Base-by-base conservation (phyloP, 78 protist genomes). In the Dictyostelium firmibasis region DNA sequence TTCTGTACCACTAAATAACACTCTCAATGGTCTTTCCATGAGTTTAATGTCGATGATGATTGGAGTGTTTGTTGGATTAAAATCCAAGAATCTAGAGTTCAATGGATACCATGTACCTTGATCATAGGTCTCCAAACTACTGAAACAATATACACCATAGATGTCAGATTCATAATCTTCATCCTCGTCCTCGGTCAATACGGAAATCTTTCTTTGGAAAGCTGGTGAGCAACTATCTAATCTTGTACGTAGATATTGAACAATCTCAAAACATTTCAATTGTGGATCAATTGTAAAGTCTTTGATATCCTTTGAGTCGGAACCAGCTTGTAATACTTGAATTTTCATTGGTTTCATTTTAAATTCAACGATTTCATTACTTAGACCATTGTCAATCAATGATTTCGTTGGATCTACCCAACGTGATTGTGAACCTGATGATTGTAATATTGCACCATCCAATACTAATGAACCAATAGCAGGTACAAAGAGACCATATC, bases 251-350 rank as follows among this genome's bases (percentile, higher is more conserved):
- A 82, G 44, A 60, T 57, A 33, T 27, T 82, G 62, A 44, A 82
- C 86, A 10, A 82, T 82, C 60, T 82, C 86, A 82, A 82, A 82
- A 35, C 86, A 82, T 82, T 82, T 82, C 18, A 57, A 57, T 60
- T 82, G 86, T 35, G 86, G 86, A 60, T 82, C 86, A 23, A 82
- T 57, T 33, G 64, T 29, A 79, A 79, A 35, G 3, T 14, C 20
- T 79, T 38, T 38, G n/a, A 82, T 27, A 33, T 82, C 64, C 29
- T 25, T 81, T 4, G 18, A 2, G 20, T 33, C 31, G 3, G 1
- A 4, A 3, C 36, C 41, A 23, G 29, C 4, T 38, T n/a, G 50
- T 8, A 35, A 4, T 4, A 82, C 53, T 31, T 82, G 25, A 23
- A 82, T 11, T 57, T 50, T 23, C 6, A 57, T 43, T 38, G 70